Conservation (phyloP, 2,329 filamentous ascomycete species). For the Chrysoporthe austroafricana region DNA sequence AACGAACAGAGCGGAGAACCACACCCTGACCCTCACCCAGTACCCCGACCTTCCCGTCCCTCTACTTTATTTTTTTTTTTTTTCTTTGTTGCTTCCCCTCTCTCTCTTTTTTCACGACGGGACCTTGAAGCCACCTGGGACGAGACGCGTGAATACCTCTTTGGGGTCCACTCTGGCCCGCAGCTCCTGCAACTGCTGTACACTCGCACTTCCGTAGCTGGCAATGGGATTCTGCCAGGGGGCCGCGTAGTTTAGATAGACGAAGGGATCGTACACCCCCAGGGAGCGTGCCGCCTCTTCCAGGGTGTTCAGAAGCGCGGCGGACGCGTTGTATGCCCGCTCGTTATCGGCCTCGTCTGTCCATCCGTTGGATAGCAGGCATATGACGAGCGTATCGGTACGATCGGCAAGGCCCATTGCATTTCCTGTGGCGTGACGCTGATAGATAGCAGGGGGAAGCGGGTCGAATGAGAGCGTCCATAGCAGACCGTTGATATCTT, state of each 20-base stretch:
- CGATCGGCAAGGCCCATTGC: constrained; percentile 17
- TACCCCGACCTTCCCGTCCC: no score
- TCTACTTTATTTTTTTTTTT: not conserved
- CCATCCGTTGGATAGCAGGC: constrained; percentile 7
- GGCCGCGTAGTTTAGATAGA: constrained; percentile 26
- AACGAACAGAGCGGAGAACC: not conserved
- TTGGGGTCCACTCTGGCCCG: constrained; percentile 18
- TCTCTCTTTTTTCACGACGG: not conserved
- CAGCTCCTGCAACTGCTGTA: constrained; percentile 11
- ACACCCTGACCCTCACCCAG: not conserved
- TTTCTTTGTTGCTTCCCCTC: no score
- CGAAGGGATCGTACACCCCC: constrained; percentile 14
- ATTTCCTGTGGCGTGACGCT: constrained; percentile 8
- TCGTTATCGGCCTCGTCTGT: constrained; percentile 1
- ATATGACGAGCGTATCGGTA: constrained; percentile 11
- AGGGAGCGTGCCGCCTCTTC: not conserved
- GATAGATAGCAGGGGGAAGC: constrained; percentile 20
- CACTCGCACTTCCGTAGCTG: constrained; percentile 15
- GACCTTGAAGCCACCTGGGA: constrained; percentile 18
- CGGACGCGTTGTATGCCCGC: not conserved
- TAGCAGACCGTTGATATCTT: constrained; percentile 14
- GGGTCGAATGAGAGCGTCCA: constrained; percentile 21
- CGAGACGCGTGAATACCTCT: constrained; percentile 11
- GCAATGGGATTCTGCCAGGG: constrained; percentile 23
- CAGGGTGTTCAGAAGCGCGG: constrained; percentile 4